Percentiles rank a stretch among this genome's conserved stretches.
Conservation (phyloP, 176 grass and related monocot species). For the Ensete ventricosum region DNA sequence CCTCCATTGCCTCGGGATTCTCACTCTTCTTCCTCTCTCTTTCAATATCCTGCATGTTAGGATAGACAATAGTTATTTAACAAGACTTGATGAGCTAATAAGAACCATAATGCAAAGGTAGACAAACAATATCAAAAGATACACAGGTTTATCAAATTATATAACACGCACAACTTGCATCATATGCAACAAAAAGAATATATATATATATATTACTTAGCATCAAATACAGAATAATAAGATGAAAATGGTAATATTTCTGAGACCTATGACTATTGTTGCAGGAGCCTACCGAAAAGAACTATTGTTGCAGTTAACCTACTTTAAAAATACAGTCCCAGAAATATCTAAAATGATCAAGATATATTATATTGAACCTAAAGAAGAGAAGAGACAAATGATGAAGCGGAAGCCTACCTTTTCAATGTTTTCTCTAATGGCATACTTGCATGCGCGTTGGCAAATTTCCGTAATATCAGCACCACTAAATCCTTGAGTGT, state of each 20-base stretch:
- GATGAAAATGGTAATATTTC: too few species aligned
- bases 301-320: too few species aligned
- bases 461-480: slow-evolving; percentile 23
- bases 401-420: background rate
- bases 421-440: slow-evolving; percentile 20
- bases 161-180: too few species aligned
- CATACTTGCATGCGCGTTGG: slow-evolving; percentile 20
- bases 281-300: too few species aligned
- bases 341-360: background rate
- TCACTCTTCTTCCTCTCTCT: slow-evolving; percentile 8
- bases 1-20: slow-evolving; percentile 22
- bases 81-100: too few species aligned
- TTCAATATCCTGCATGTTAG: slow-evolving; percentile 14
- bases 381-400: background rate
- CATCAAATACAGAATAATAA: too few species aligned
- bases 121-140: too few species aligned
- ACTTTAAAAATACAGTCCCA: background rate
- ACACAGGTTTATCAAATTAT: too few species aligned
- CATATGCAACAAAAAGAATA: too few species aligned
- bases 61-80: background rate
- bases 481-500: slow-evolving; percentile 21
- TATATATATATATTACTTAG: too few species aligned
- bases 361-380: background rate
- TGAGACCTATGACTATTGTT: too few species aligned
- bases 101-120: too few species aligned